A percentile compares a stretch with the other conserved stretches of the same genome.
These are phyloP conservation scores for Coccomyxa sp. DNA, from an alignment of 139 green algal species.

Conservation along the genomic window DNA sequence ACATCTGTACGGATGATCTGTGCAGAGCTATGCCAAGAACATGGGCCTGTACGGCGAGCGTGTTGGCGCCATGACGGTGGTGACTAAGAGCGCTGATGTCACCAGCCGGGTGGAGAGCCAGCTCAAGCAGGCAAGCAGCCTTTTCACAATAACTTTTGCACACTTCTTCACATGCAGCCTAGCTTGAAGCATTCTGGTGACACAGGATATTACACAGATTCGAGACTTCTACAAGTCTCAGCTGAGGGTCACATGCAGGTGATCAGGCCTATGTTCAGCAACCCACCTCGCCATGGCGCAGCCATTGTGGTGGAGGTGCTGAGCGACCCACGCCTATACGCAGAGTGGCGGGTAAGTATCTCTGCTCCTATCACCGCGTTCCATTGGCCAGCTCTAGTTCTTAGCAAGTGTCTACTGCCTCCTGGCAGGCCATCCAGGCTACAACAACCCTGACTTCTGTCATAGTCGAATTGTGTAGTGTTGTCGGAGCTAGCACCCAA, in stretches of 20 bases:
- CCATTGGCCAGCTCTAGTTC: too few relatives aligned
- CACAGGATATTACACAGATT: too few relatives aligned
- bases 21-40: slow-evolving; percentile 75
- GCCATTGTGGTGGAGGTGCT: slow-evolving; percentile 73
- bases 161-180: too few relatives aligned
- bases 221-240: too few relatives aligned
- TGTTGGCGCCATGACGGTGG: slow-evolving; percentile 38
- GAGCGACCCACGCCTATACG: slow-evolving; percentile 59
- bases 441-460: too few relatives aligned
- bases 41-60: slow-evolving; percentile 60
- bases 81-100: slow-evolving; percentile 13
- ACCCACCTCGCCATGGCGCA: slow-evolving; percentile 76
- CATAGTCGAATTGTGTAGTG: too few relatives aligned
- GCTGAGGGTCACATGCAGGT: slow-evolving; percentile 19
- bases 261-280: slow-evolving; percentile 70
- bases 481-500: too few relatives aligned
- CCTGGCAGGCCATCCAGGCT: too few relatives aligned
- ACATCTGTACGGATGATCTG: neutral
- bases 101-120: slow-evolving; percentile 28
- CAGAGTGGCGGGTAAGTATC: slow-evolving; percentile 59
- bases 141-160: too few relatives aligned
- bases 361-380: too few relatives aligned
- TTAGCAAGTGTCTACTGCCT: too few relatives aligned
- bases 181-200: too few relatives aligned
- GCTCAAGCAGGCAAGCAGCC: slow-evolving; percentile 25